Conservation (phyloP, 2,329 filamentous ascomycete genomes). For the Aspergillus floridensis region DNA sequence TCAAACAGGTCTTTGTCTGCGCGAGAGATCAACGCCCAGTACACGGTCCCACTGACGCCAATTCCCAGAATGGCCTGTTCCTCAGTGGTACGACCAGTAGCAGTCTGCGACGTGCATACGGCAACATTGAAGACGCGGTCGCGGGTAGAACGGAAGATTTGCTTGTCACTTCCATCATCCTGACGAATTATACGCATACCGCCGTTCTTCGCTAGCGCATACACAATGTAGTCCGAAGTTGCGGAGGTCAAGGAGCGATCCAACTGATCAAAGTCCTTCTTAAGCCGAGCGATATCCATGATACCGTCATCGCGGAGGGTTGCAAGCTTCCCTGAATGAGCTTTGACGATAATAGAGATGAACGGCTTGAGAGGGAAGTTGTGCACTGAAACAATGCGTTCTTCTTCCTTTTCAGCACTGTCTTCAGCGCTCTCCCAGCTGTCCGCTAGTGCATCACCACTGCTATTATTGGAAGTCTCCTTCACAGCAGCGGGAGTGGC, state of each 20-base stretch:
- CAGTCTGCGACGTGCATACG: constrained; percentile 64
- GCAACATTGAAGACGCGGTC: constrained; percentile 95
- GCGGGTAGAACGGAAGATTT: constrained; percentile 85
- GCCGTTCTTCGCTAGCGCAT: constrained; percentile 88
- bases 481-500: constrained; percentile 46
- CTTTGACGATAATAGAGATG: constrained; percentile 75
- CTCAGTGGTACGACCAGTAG: constrained; percentile 53
- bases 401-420: constrained; percentile 62
- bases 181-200: constrained; percentile 92
- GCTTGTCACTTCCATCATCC: constrained; percentile 86
- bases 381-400: constrained; percentile 72
- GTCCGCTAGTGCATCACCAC: constrained; percentile 64
- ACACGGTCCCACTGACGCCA: constrained; percentile 92
- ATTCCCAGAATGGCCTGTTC: constrained; percentile 87
- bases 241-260: constrained; percentile 90
- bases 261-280: constrained; percentile 97
- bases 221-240: constrained; percentile 87
- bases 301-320: constrained; percentile 74
- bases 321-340: constrained; percentile 47
- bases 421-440: constrained; percentile 87
- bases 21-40: constrained; percentile 82
- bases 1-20: constrained; percentile 76
- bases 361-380: constrained; percentile 97
- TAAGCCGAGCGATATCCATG: constrained; percentile 88
- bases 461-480: constrained; percentile 53